phyloP scores from a whole-genome alignment of 1,139 yeast genomes.

The Nakaseomyces sp. region DNA sequence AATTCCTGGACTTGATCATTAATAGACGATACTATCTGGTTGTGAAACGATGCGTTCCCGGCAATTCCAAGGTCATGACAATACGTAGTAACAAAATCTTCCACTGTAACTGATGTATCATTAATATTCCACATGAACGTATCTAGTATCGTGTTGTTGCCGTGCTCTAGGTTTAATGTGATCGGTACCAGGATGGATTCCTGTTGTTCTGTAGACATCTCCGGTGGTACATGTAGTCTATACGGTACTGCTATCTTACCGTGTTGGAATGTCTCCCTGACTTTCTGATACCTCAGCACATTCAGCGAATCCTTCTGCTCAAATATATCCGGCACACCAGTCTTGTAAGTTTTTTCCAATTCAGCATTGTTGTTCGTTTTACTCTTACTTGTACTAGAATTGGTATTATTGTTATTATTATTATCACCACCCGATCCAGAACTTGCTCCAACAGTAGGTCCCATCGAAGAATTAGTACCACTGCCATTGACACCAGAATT shows the following conservation, averaged over 20 bases:
- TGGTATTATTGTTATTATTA: no score
- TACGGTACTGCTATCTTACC: conserved; percentile 29
- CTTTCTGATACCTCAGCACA: conserved; percentile 27
- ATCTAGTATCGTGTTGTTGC: conserved; percentile 60
- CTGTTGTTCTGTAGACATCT: conserved; percentile 14
- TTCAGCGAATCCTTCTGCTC: conserved; percentile 27
- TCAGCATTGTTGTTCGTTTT: neutral
- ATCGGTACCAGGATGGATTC: conserved; percentile 60
- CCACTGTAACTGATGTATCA: conserved; percentile 73
- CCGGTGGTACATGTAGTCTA: conserved; percentile 19
- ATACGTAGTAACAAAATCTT: conserved; percentile 68
- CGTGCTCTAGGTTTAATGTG: conserved; percentile 63
- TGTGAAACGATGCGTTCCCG: conserved; percentile 41
- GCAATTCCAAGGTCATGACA: conserved; percentile 81
- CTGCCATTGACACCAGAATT: conserved; percentile 1
- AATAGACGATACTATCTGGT: conserved; percentile 62
- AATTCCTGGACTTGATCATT: conserved; percentile 74
- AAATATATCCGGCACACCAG: conserved; percentile 28
- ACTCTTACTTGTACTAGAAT: no score
- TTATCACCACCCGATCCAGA: neutral
- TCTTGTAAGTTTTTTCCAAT: conserved; percentile 14
- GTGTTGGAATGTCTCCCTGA: conserved; percentile 29
- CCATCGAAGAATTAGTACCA: neutral
- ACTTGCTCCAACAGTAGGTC: neutral
- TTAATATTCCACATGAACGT: conserved; percentile 84